Evolutionary conservation across 225 moss, liverwort and hornwort species (phyloP), one percentile per base, ranked within the genome.

Genomic region (Physcomitrium patens): DNA sequence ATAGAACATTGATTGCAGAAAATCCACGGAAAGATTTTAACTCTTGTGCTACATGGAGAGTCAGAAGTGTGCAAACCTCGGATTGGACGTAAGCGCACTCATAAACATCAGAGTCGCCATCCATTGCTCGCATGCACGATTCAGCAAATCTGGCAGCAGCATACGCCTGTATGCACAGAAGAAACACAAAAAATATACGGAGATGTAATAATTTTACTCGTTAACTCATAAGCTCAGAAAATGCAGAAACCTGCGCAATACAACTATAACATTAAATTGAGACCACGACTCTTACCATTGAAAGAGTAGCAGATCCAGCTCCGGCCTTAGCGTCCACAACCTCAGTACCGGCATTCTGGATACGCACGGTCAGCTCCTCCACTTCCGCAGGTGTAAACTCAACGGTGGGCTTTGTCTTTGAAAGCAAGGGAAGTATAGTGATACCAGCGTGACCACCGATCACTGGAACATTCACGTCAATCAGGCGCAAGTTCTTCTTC

Each of bases 301-400:
- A 93, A 13, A 93, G 88, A 8, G 93, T 93, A 67, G 93, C 93
- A 27, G 93, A 93, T 63, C 93, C 93, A 71, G 93, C 67, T 46
- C 91, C 93, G 57, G 93, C 93, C 76, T 93, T 93, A 19, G 93
- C 93, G 81, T 93, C 93, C 57, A 93, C 93, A 58, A 93, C 93
- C 76, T 93, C 93, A 23, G 93, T 93, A 27, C 93, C 93, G 45
- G 89, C 93, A 65, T 93, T 93, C 73, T 93, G 93, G 63, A 93
- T 93, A 44, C 93, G 89, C 37, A 91, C 84, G 15, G 93, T 93
- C 7, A 93, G 75, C 62, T 86, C 84, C 13, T 88, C 89, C 24
- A 85, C 78, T 80, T 93, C 93, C 43, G 91, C 91, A 2, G 79
- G 68, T 79, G 91, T 86, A 45, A 93, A 93, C 15, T 63, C 81